A percentile compares a stretch with the other conserved stretches of the same genome.
phyloP scores from a whole-genome alignment of 257 asterid genomes.

The Solanum virginianum region DNA sequence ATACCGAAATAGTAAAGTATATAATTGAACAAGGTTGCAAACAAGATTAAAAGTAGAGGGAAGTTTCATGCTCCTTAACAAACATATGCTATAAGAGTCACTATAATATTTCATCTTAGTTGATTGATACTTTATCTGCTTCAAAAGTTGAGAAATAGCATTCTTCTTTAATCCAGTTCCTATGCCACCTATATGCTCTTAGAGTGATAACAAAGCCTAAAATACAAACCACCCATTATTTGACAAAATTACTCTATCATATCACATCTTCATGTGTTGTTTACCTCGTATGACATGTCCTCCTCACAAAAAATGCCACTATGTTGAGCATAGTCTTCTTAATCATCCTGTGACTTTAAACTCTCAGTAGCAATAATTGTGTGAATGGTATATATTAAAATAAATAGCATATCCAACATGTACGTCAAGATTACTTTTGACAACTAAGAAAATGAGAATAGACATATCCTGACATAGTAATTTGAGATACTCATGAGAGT shows the following conservation, averaged over 20 bases:
- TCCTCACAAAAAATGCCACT: not conserved
- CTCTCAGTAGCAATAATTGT: not conserved
- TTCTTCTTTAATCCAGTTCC: not conserved
- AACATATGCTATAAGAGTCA: not conserved
- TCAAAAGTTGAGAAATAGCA: not conserved
- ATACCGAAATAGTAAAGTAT: not conserved
- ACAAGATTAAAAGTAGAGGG: too few relatives aligned
- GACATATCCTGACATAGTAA: not conserved
- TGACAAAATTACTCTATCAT: not conserved
- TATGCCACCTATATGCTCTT: not conserved
- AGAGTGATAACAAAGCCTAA: not conserved
- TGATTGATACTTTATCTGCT: not conserved
- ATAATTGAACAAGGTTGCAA: not conserved
- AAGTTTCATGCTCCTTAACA: not conserved
- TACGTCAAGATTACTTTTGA: not conserved
- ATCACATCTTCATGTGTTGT: not conserved
- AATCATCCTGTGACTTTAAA: not conserved
- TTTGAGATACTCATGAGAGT: not conserved
- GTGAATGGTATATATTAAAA: not conserved
- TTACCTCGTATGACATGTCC: not conserved
- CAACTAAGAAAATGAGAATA: not conserved
- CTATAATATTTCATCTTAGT: not conserved
- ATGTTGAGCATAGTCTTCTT: not conserved
- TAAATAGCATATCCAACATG: not conserved
- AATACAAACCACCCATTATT: not conserved